A percentile compares a stretch with the other conserved stretches of the same genome.
phyloP scores from a whole-genome alignment of 805 yeast species.

The Sugiyamaella lignohabitans region DNA sequence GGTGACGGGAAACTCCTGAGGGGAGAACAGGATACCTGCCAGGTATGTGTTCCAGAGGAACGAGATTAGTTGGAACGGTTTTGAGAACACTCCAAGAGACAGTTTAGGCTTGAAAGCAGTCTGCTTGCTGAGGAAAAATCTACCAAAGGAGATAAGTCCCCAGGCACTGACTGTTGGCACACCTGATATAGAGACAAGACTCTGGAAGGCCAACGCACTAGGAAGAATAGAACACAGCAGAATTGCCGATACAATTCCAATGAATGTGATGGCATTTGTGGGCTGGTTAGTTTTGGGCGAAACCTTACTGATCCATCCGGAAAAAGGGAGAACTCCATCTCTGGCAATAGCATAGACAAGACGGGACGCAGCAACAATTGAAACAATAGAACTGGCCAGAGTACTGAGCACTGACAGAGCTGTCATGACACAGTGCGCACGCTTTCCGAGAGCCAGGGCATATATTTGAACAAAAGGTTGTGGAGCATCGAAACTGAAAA shows the following conservation, averaged over 20 bases:
- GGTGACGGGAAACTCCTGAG: constrained; percentile 21
- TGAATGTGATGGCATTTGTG: constrained; percentile 18
- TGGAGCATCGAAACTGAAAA: constrained; percentile 17
- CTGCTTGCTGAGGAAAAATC: constrained; percentile 15
- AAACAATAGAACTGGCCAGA: constrained; percentile 14
- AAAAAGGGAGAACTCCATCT: constrained; percentile 24
- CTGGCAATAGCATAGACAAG: constrained; percentile 22
- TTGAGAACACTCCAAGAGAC: constrained; percentile 18
- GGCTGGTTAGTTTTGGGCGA: constrained; percentile 19
- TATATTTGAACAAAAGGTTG: constrained; percentile 22
- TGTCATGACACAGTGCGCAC: constrained; percentile 20
- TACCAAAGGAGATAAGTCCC: constrained; percentile 20
- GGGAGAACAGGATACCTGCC: constrained; percentile 18
- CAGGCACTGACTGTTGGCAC: constrained; percentile 22
- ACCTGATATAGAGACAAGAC: constrained; percentile 22
- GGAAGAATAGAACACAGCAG: constrained; percentile 21
- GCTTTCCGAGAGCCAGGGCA: constrained; percentile 21
- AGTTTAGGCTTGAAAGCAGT: constrained; percentile 11
- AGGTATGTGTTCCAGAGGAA: constrained; percentile 19
- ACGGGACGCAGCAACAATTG: constrained; percentile 22
- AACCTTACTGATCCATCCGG: constrained; percentile 19
- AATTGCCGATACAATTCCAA: constrained; percentile 19
- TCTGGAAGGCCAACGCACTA: constrained; percentile 20
- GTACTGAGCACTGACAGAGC: constrained; percentile 14
- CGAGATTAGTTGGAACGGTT: constrained; percentile 17